Evolutionary conservation across 345 rosid species (phyloP), one percentile per base, ranked within the genome.

Genomic region (Salix purpurea): DNA sequence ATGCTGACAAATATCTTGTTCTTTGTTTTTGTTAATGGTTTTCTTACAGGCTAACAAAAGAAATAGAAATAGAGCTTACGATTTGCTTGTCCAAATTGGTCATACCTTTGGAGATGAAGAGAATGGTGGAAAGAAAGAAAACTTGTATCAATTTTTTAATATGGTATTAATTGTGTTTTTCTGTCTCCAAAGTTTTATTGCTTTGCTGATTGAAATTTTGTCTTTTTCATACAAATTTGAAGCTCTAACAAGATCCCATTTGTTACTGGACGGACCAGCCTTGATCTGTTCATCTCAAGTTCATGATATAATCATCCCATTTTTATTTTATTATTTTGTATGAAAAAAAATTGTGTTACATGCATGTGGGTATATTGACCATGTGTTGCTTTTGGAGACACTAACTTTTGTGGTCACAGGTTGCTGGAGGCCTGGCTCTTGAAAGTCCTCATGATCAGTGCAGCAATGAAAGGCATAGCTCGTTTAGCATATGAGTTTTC

Each of bases 361-460:
- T 40, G 21, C 8, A 39, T 44, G 65, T 36, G 52, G 24, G 4
- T 18, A 10, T 36, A 69, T 9, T 28, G 48, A 54, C 23, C 60
- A 54, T 6, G 10, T 19, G n/a, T 19, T 52, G 23, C n/a, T 52
- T 19, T 7, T 7, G 60, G 60, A 54, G 21, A 54, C 60, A 19
- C 50, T 46, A 46, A 46, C 60, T 54, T 54, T 54, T 54, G 60
- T 76, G 72, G 78, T 72, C 75, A 36, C 83, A 96, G 99, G 92
- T 93, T 65, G 99, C 97, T 83, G 96, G 95, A 82, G 93, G 98
- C 67, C 74, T 96, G 87, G 98, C 96, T 54, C 94, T 96, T 77
- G 95, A 94, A 83, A 87, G 89, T 84, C 98, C 99, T 73, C 95
- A 93, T 93, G 97, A 89, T 96, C 79, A 96, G 98, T 88, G 98